phyloP scores from a whole-genome alignment of 2,329 filamentous ascomycete genomes.

The Alternaria sp. region DNA sequence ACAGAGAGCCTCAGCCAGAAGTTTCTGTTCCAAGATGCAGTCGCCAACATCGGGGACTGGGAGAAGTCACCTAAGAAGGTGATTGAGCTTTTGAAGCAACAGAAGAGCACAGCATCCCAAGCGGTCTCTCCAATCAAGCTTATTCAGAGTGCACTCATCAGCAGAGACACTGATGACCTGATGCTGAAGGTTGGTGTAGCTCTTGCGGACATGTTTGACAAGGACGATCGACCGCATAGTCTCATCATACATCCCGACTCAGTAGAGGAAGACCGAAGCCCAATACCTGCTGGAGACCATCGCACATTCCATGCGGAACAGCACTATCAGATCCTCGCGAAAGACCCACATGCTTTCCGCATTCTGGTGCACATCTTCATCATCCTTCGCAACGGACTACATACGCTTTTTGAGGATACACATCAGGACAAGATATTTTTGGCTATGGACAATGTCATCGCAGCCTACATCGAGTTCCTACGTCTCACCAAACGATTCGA shows the following conservation, averaged over 20 bases:
- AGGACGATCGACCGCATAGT: slow-evolving; percentile 38
- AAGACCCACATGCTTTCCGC: slow-evolving; percentile 56
- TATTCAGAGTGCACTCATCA: slow-evolving; percentile 78
- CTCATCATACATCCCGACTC: slow-evolving; percentile 47
- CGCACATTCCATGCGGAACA: slow-evolving; percentile 35
- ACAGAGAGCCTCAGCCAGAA: slow-evolving; percentile 65
- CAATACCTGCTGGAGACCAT: slow-evolving; percentile 31
- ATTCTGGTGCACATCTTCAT: slow-evolving; percentile 66
- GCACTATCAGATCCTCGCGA: slow-evolving; percentile 46
- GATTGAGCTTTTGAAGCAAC: slow-evolving; percentile 67
- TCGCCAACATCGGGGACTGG: slow-evolving; percentile 68
- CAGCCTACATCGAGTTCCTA: slow-evolving; percentile 82
- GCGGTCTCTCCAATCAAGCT: slow-evolving; percentile 73
- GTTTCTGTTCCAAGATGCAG: slow-evolving; percentile 70
- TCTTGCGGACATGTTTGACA: slow-evolving; percentile 51
- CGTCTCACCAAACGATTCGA: slow-evolving; percentile 70
- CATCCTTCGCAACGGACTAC: slow-evolving; percentile 64
- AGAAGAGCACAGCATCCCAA: slow-evolving; percentile 65
- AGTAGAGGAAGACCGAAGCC: slow-evolving; percentile 23
- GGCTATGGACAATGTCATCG: slow-evolving; percentile 75
- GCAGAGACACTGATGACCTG: slow-evolving; percentile 62
- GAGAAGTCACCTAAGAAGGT: slow-evolving; percentile 63
- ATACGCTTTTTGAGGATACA: slow-evolving; percentile 22
- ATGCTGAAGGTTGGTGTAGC: slow-evolving; percentile 56
- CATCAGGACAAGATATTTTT: slow-evolving; percentile 41